Conservation (phyloP, 345 rosid genomes). For the Sonneratia caseolaris region DNA sequence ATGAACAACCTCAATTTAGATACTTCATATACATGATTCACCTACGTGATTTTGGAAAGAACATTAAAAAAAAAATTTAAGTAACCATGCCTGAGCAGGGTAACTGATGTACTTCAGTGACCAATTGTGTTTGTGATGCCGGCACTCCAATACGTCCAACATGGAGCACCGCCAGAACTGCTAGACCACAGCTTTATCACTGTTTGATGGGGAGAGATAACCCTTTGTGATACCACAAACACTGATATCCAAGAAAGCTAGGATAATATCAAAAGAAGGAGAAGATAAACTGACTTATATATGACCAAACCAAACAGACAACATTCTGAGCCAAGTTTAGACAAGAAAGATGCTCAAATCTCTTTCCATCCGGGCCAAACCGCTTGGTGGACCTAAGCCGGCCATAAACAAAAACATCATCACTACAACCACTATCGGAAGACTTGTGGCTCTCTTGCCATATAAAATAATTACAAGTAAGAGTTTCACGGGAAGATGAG, state of each 20-base stretch:
- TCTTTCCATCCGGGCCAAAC: constrained; percentile 72
- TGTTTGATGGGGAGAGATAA: constrained; percentile 13
- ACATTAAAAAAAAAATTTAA: not conserved
- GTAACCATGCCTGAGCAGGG: constrained; percentile 74
- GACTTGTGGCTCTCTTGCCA: too few relatives aligned
- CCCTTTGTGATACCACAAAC: not conserved
- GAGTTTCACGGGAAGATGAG: too few relatives aligned
- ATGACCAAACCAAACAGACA: constrained; percentile 84
- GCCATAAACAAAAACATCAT: constrained; percentile 1
- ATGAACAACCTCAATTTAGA: not conserved
- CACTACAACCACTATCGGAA: not conserved
- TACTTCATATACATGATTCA: not conserved
- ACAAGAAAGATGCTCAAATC: constrained; percentile 87
- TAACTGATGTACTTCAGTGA: constrained; percentile 86
- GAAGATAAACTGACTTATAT: constrained; percentile 50
- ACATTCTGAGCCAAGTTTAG: constrained; percentile 88
- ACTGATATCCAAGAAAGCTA: not conserved
- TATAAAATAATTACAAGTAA: too few relatives aligned
- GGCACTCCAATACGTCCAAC: constrained; percentile 96
- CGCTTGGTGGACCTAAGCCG: constrained; percentile 69
- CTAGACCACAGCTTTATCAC: constrained; percentile 91
- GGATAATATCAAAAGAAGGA: not conserved
- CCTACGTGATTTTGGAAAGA: not conserved
- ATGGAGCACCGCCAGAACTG: constrained; percentile 64
- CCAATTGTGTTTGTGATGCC: constrained; percentile 96